Evolutionary conservation across 305 asterid genomes (phyloP).

Genomic region (Solanum aculeatissimum): DNA sequence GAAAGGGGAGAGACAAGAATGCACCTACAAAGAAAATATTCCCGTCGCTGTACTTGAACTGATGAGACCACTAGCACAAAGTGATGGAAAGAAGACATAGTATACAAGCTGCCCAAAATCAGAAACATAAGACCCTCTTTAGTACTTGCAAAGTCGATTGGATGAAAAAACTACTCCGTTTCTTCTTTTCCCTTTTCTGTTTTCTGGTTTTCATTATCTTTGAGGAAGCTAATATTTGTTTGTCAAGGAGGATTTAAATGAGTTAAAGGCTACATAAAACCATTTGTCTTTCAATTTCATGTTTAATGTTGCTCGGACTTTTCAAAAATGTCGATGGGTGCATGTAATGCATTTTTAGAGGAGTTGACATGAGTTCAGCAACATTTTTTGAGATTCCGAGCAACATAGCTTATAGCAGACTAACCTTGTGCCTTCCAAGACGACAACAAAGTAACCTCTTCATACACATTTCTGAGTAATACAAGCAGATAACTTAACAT

Average conservation of each 20-base stretch:
- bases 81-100: slow-evolving; percentile 28
- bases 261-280: not conserved
- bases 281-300: not conserved
- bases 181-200: not conserved
- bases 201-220: not conserved
- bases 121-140: not conserved
- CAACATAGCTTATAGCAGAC: not conserved
- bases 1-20: not conserved
- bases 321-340: not conserved
- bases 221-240: not conserved
- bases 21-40: slow-evolving; percentile 24
- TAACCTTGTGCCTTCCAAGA: not conserved
- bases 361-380: not conserved
- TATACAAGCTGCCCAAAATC: slow-evolving; percentile 24
- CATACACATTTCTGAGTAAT: not conserved
- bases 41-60: slow-evolving; percentile 18
- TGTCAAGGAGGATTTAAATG: not conserved
- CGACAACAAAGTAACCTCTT: no score
- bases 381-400: not conserved
- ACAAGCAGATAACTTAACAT: not conserved
- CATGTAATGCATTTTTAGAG: not conserved
- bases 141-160: not conserved
- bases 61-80: slow-evolving; percentile 26
- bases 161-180: not conserved
- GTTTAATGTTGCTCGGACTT: not conserved